Base-by-base conservation (phyloP, 768 basidiomycete species). In the Hygrophorus pudorinus region DNA sequence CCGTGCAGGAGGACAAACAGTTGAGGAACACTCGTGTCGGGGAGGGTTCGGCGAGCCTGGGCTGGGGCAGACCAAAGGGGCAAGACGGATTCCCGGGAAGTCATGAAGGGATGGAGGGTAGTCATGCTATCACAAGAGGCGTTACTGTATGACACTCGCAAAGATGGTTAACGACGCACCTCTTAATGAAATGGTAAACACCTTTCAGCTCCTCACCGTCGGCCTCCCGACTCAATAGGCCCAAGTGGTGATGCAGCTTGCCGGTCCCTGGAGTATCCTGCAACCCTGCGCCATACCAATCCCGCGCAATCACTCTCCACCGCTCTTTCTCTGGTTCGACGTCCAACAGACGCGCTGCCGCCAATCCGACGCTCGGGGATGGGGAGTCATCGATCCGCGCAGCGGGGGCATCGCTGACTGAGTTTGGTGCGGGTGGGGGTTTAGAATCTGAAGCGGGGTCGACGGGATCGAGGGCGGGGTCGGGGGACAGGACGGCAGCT, bases 171-270 rank as follows among this genome's bases (percentile, higher is more conserved):
- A 51, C 16, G 3, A 60, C 78, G 34, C 20, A 92, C 93, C 93
- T 94, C 65, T 96, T 96, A 6, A 81, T 76, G 51, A 93, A 97
- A 58, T 99, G 96, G 57, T 99, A 97, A 4, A 96, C 73, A 0
- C 81, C 83, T 8, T 85, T 71, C 13, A 91, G 60, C 50, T 94
- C 92, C 52, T 96, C 85, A 2, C 74, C 75, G 49, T 85, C 82
- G 16, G 76, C 78, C 58, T 94, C 91, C 18, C 87, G 73, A 53
- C 85, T 85, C 35, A 99, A 71, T 50, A 94, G 60, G 2, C 92
- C 96, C 11, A 99, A 64, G 55, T 97, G 90, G 57, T 97, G 92
- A 60, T 98, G 96, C 32, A 99, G 65, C 56, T 93, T 82, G 2
- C 96, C 96, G 4, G 82, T 81, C n/a, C 92, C 93, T 1, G 96